Percentiles rank a stretch among this genome's conserved stretches.
Evolutionary conservation across 2,329 filamentous ascomycete genomes (phyloP).

Genomic region (Capronia coronata): DNA sequence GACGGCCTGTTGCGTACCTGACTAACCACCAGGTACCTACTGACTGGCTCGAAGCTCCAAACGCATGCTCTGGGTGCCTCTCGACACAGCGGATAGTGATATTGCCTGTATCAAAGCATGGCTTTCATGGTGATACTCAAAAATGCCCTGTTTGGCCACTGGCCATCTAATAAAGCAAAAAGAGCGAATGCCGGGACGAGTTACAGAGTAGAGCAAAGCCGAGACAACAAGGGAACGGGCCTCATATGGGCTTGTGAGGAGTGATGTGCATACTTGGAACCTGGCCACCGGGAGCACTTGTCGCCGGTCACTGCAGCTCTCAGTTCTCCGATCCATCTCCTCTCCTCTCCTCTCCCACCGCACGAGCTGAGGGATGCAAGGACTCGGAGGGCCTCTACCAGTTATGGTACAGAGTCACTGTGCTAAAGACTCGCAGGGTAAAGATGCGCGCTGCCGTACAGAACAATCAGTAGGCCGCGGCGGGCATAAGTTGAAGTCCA

Average conservation of each 20-base stretch:
- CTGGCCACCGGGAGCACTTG: background rate
- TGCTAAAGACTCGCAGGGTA: constrained; percentile 5
- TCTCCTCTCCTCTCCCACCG: no score
- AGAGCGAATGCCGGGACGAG: background rate
- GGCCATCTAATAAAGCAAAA: no score
- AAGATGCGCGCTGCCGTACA: constrained; percentile 7
- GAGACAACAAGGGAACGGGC: background rate
- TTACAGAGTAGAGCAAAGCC: background rate
- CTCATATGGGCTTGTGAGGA: background rate
- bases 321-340: background rate
- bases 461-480: no score
- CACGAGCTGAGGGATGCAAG: background rate
- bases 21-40: no score
- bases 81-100: background rate
- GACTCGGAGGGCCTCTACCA: background rate
- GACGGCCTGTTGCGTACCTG: constrained; percentile 20
- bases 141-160: no score
- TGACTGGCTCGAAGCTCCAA: constrained; percentile 9
- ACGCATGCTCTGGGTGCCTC: background rate
- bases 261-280: background rate
- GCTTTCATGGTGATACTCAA: background rate
- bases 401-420: background rate
- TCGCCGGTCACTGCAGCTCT: background rate
- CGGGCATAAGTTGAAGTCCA: background rate
- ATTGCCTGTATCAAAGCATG: background rate